Conservation (phyloP, 2,329 filamentous ascomycete genomes). For the Akanthomyces muscarius region DNA sequence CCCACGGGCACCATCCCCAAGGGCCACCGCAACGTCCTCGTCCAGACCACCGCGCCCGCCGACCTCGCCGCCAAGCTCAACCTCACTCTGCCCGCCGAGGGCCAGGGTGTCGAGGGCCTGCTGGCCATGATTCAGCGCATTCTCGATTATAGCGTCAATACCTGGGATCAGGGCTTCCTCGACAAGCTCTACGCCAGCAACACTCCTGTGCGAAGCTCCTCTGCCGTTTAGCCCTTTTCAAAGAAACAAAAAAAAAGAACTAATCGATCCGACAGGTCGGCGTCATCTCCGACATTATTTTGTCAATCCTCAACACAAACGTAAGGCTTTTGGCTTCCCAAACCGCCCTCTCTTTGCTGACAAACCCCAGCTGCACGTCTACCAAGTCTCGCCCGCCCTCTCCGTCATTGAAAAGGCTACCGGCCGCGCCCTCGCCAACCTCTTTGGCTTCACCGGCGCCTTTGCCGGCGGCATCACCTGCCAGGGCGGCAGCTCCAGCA, state of each 20-base stretch:
- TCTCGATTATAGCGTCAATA: conserved; percentile 86
- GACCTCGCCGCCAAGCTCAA: conserved; percentile 52
- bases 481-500: conserved; percentile 80
- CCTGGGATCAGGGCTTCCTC: conserved; percentile 96
- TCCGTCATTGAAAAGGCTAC: conserved; percentile 85
- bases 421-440: conserved; percentile 63
- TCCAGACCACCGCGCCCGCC: conserved; percentile 58
- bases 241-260: background rate
- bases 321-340: conserved; percentile 33
- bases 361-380: conserved; percentile 68
- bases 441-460: conserved; percentile 73
- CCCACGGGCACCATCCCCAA: conserved; percentile 45
- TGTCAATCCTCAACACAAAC: conserved; percentile 88
- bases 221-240: background rate
- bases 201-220: conserved; percentile 57
- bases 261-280: conserved; percentile 57
- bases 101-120: conserved; percentile 67
- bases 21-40: conserved; percentile 52
- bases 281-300: conserved; percentile 76
- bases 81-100: conserved; percentile 55
- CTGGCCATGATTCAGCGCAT: conserved; percentile 66
- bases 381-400: conserved; percentile 85
- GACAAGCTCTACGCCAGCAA: conserved; percentile 94
- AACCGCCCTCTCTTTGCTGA: background rate
- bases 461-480: conserved; percentile 70